Evolutionary conservation across 176 grass and related monocot genomes (phyloP).

Genomic region (Otatea glauca): DNA sequence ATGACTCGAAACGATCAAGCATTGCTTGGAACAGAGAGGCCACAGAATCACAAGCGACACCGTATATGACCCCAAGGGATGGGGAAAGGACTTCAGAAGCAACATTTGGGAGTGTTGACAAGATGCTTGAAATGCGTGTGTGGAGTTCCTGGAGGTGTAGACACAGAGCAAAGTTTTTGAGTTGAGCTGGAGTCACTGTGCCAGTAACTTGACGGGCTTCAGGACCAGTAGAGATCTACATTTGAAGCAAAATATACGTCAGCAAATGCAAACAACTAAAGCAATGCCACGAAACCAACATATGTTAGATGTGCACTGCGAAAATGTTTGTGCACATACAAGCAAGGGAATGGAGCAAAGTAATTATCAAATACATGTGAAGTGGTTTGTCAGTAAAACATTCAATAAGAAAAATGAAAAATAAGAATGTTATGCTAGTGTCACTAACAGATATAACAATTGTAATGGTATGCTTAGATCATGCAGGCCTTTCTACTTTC

Average conservation of each 20-base stretch:
- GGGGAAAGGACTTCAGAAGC: conserved; percentile 76
- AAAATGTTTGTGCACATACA: background rate
- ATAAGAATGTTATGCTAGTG: background rate
- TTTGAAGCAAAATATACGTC: conserved; percentile 36
- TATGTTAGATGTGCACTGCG: conserved; percentile 23
- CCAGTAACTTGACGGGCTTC: conserved; percentile 87
- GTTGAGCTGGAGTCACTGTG: conserved; percentile 75
- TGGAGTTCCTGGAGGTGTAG: conserved; percentile 95
- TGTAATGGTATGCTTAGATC: conserved; percentile 18
- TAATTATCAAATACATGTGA: conserved; percentile 15
- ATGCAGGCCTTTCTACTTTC: conserved; percentile 20
- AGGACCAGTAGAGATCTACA: conserved; percentile 90
- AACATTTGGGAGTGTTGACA: conserved; percentile 67
- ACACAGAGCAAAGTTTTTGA: conserved; percentile 93
- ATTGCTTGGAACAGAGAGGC: conserved; percentile 84
- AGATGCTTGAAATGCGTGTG: conserved; percentile 66
- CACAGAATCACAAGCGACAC: conserved; percentile 89
- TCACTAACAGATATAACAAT: background rate
- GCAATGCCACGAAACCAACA: conserved; percentile 17
- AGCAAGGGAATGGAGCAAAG: conserved; percentile 3
- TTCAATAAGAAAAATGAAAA: background rate
- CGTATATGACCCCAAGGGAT: conserved; percentile 77
- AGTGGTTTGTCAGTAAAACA: conserved; percentile 11
- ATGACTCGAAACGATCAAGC: conserved; percentile 77
- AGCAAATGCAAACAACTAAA: conserved; percentile 17